phyloP scores from a whole-genome alignment of 345 rosid genomes.

The Ricinus communis region DNA sequence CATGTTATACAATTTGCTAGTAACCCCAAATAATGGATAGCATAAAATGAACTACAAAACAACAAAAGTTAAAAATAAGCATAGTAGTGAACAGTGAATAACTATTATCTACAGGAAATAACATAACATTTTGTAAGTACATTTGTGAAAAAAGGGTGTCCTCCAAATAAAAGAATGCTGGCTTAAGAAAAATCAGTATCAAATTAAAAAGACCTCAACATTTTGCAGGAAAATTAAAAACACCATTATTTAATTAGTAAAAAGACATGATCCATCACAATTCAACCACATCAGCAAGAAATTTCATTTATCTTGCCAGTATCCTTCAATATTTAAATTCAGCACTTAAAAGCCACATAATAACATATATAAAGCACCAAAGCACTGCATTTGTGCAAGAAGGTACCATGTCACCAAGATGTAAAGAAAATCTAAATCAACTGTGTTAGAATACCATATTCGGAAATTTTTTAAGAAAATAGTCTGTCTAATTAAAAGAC shows the following conservation, averaged over 20 bases:
- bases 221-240: neutral
- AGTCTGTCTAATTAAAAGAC: neutral
- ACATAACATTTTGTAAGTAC: neutral
- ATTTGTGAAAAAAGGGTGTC: neutral
- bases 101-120: neutral
- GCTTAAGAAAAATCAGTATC: neutral
- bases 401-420: neutral
- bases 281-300: neutral
- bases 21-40: neutral
- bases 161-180: neutral
- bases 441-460: neutral
- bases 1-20: neutral
- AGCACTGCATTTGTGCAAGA: neutral
- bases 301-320: neutral
- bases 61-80: neutral
- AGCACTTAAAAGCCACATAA: neutral
- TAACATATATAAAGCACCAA: neutral
- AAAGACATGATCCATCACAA: neutral
- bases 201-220: neutral
- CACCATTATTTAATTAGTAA: neutral
- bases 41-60: neutral
- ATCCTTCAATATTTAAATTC: neutral
- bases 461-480: neutral
- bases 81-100: neutral
- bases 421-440: neutral